Evolutionary conservation across 2,329 filamentous ascomycete genomes (phyloP).

Genomic region (Lachnum nothofagi): DNA sequence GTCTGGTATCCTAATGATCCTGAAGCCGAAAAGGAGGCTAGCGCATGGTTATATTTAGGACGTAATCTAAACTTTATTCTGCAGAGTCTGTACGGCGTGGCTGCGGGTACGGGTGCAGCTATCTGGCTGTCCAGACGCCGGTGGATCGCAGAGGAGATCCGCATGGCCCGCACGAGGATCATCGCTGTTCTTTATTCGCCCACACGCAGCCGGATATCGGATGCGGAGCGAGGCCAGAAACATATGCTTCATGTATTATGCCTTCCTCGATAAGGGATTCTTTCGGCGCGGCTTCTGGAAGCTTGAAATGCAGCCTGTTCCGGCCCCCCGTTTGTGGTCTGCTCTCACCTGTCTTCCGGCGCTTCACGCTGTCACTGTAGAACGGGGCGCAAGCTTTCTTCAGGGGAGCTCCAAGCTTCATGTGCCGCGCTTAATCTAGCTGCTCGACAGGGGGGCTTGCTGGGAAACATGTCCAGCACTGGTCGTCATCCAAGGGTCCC

Average conservation of each 20-base stretch:
- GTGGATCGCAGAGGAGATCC: not conserved
- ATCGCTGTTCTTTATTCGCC: not conserved
- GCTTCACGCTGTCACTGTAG: too few relatives aligned
- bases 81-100: not conserved
- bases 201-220: not conserved
- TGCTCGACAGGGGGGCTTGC: not conserved
- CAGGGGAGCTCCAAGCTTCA: not conserved
- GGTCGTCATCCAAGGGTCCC: not conserved
- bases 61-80: not conserved
- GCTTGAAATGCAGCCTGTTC: too few relatives aligned
- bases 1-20: not conserved
- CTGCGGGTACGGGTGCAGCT: not conserved
- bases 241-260: too few relatives aligned
- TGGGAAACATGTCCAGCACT: too few relatives aligned
- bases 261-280: too few relatives aligned
- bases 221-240: not conserved
- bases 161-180: not conserved
- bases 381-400: not conserved
- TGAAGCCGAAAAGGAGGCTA: not conserved
- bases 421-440: not conserved
- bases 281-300: too few relatives aligned
- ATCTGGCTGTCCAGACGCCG: not conserved
- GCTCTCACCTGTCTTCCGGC: too few relatives aligned
- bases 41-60: not conserved
- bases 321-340: not conserved